Percentiles rank a stretch among this genome's conserved stretches.
Conservation (phyloP, 1,284 basidiomycete species). For the Athelia sp. region DNA sequence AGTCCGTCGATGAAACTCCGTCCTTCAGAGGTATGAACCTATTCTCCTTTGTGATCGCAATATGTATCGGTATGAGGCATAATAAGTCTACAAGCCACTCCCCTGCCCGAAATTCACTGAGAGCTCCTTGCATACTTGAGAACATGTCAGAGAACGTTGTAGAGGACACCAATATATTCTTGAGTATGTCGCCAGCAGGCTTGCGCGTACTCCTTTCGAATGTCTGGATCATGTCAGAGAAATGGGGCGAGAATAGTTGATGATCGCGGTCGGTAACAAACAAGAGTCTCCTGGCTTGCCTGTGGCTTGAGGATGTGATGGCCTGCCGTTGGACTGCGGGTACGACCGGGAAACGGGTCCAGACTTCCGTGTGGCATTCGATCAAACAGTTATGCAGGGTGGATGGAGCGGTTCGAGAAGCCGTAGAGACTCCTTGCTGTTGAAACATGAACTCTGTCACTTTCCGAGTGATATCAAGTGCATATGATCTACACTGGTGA, state of each 20-base stretch:
- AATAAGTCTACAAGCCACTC: constrained; percentile 61
- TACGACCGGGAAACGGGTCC: constrained; percentile 58
- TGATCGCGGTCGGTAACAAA: constrained; percentile 41
- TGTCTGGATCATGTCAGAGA: constrained; percentile 34
- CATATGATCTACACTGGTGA: constrained; percentile 32
- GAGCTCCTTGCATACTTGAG: constrained; percentile 6
- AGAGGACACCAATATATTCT: constrained; percentile 26
- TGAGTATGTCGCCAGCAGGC: constrained; percentile 41
- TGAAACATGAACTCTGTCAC: constrained; percentile 52
- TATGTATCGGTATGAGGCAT: constrained; percentile 61
- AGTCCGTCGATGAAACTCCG: constrained; percentile 42
- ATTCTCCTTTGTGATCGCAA: constrained; percentile 54
- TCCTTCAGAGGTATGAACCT: constrained; percentile 58
- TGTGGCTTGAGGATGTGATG: constrained; percentile 27
- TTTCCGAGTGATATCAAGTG: constrained; percentile 47
- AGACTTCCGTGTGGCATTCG: constrained; percentile 56
- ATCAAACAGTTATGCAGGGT: constrained; percentile 46
- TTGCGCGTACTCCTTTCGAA: constrained; percentile 49
- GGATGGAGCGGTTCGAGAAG: constrained; percentile 9
- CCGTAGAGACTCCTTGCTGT: constrained; percentile 22
- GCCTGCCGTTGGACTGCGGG: constrained; percentile 47
- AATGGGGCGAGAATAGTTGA: constrained; percentile 33
- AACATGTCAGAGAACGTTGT: constrained; percentile 12
- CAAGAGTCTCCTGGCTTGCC: constrained; percentile 26
- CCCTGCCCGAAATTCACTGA: constrained; percentile 40